These are phyloP conservation scores for Saturnispora dispora DNA, from an alignment of 805 yeast genomes.

Conservation along the genomic window DNA sequence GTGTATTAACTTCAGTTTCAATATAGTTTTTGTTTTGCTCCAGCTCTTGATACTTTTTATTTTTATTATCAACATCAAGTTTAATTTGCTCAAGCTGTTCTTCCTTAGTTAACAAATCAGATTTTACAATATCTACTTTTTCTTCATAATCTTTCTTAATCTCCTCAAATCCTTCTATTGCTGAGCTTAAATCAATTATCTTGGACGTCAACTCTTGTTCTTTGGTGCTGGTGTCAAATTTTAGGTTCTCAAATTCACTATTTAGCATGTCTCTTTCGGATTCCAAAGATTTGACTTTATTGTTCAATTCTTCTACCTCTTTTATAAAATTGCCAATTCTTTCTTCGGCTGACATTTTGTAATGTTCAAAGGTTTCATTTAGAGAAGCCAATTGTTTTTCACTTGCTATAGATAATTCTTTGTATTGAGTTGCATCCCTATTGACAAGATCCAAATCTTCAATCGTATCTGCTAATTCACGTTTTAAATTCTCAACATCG, in stretches of 20 bases:
- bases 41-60: slow-evolving; percentile 21
- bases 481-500: slow-evolving; percentile 20
- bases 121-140: slow-evolving; percentile 24
- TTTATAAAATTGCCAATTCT: slow-evolving; percentile 8
- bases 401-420: slow-evolving; percentile 53
- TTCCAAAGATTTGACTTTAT: slow-evolving; percentile 8
- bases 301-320: slow-evolving; percentile 14
- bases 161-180: slow-evolving; percentile 20
- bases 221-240: slow-evolving; percentile 10
- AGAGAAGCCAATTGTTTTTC: slow-evolving; percentile 55
- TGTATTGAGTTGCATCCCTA: slow-evolving; percentile 50
- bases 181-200: slow-evolving; percentile 18
- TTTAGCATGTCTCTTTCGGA: slow-evolving; percentile 13
- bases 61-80: slow-evolving; percentile 19
- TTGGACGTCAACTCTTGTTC: slow-evolving; percentile 14
- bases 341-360: slow-evolving; percentile 26
- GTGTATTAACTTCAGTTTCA: slow-evolving; percentile 13
- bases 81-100: slow-evolving; percentile 14
- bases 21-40: slow-evolving; percentile 8
- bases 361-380: slow-evolving; percentile 44
- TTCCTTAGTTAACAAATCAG: slow-evolving; percentile 24
- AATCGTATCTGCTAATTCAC: slow-evolving; percentile 32
- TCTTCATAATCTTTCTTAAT: slow-evolving; percentile 25
- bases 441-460: slow-evolving; percentile 50
- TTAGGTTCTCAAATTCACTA: slow-evolving; percentile 11